phyloP scores from a whole-genome alignment of 768 basidiomycete genomes.

The Megacollybia marginata region DNA sequence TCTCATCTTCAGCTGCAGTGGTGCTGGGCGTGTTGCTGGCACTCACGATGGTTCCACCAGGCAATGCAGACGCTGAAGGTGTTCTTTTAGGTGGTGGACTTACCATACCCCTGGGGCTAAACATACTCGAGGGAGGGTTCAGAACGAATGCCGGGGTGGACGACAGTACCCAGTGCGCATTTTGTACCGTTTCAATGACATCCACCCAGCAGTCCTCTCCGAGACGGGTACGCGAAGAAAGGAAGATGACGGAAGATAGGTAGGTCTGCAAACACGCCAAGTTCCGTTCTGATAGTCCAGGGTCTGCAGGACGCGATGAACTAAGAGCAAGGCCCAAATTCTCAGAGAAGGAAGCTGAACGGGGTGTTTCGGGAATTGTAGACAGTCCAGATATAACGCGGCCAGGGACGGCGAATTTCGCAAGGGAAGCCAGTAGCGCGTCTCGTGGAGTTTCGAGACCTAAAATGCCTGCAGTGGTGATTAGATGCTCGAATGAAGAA shows the following conservation, averaged over 20 bases:
- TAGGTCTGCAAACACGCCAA: slow-evolving; percentile 84
- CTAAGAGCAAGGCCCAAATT: slow-evolving; percentile 51
- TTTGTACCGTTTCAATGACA: slow-evolving; percentile 86
- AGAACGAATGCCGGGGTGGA: too few species aligned
- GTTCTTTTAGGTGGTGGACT: too few species aligned
- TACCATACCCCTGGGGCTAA: too few species aligned
- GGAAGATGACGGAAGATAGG: slow-evolving; percentile 66
- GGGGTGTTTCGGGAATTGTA: slow-evolving; percentile 47
- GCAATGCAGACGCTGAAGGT: too few species aligned
- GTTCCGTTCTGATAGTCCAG: slow-evolving; percentile 78
- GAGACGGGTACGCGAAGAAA: slow-evolving; percentile 54
- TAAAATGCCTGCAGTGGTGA: slow-evolving; percentile 86
- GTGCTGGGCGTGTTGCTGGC: too few species aligned
- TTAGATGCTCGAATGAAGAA: slow-evolving; percentile 74
- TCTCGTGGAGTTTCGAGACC: slow-evolving; percentile 82
- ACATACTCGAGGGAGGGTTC: too few species aligned
- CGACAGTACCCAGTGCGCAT: slow-evolving; percentile 35
- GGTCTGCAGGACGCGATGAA: slow-evolving; percentile 43
- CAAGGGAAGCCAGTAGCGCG: slow-evolving; percentile 83
- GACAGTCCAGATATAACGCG: slow-evolving; percentile 84
- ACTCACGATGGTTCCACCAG: too few species aligned
- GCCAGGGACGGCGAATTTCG: slow-evolving; percentile 90
- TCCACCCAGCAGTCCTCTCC: slow-evolving; percentile 91
- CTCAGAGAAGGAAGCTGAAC: slow-evolving; percentile 56
- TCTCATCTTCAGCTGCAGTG: slow-evolving; percentile 47